Base-by-base conservation (phyloP, 495 filamentous ascomycete genomes). In the Melanomma pulvis-pyrius region DNA sequence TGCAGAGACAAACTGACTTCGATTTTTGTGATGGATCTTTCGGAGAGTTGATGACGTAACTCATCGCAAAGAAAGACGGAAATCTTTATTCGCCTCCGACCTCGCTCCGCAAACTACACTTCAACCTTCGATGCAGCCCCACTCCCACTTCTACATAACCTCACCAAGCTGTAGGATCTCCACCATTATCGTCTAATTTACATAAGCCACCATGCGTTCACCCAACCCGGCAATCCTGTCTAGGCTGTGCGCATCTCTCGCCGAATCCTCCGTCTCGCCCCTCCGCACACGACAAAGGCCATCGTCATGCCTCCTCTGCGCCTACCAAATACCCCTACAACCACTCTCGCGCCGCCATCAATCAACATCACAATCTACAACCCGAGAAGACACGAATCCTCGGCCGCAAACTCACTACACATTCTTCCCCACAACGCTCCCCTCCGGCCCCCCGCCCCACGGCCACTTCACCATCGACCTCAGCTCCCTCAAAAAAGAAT, bases 401-500 rank as follows among this genome's bases (percentile, higher is more conserved):
- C 52, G 49, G 32, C 73, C 77, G 6, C 67, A 76, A 50, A 87
- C 84, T 63, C 80, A 92, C 82, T 98, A 97, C 84, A 84, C 87
- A 46, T 86, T 98, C 77, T 98, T 98, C 82, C 91, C 92, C 6
- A 71, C 81, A 13, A 92, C 92, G 15, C 82, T 97, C 17, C 86
- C 93, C 13, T n/a, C 68, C 0, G 94, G 94, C 34, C 88, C 92
- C 0, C 94, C 94, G 0, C 94, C 94, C 0, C 24, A 65, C 0
- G 87, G 92, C 0, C 84, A 86, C 57, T 98, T 98, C 83, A 70
- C 79, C 0, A 86, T 97, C 77, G 82, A 93, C 74, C 61, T 78
- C 19, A 49, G 77, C 19, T 82, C 82, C 46, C 86, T 98, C 22
- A 88, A 88, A 17, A 83, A 82, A 68, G 94, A 98, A 72, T 98